Base-by-base conservation (phyloP, 176 grass and related monocot genomes). In the Carex myosuroides region DNA sequence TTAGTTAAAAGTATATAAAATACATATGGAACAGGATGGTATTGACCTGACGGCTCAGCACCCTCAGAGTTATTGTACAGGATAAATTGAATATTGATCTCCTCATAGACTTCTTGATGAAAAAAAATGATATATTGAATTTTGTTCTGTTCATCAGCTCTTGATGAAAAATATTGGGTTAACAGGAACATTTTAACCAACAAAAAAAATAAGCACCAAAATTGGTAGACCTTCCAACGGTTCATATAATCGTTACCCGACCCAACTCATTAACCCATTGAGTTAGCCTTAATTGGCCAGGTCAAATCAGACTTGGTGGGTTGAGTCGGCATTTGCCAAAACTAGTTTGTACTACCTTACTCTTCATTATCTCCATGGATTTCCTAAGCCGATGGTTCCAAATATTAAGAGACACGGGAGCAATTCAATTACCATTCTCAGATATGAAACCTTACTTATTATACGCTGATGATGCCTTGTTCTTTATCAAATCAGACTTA, bases 311-410 rank as follows among this genome's bases (percentile, higher is more conserved):
- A 33, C 11, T 76, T 7, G 41, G 44, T 55, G 21, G 48, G 22
- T 33, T 3, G 12, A 77, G 73, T 30, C 50, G 56, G 22, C 73
- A 56, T 55, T 76, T 32, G 33, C 5, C 22, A 10, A 55, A 30
- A 30, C 13, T 56, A 80, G 11, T 60, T 84, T 18, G 33, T 69
- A 81, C 78, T 85, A 95, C 96, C 93, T 98, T 98, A 24, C 22
- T 24, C 22, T 26, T 26, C 26, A 26, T 26, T 26, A 26, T 26
- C 26, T 26, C 26, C 26, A 26, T 26, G 26, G 26, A 26, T 26
- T 26, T 26, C 26, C 26, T 26, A 0, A 26, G 26, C 26, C 26
- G 26, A 26, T 26, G 26, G 26, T 26, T 26, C 26, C 26, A 26
- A 26, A 26, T 1, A 0, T 26, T 26, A 26, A 26, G 26, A 26